Evolutionary conservation across 352 stramenopile species (phyloP), one percentile per base, ranked within the genome.

Genomic region (Pythium rhizo-oryzae): DNA sequence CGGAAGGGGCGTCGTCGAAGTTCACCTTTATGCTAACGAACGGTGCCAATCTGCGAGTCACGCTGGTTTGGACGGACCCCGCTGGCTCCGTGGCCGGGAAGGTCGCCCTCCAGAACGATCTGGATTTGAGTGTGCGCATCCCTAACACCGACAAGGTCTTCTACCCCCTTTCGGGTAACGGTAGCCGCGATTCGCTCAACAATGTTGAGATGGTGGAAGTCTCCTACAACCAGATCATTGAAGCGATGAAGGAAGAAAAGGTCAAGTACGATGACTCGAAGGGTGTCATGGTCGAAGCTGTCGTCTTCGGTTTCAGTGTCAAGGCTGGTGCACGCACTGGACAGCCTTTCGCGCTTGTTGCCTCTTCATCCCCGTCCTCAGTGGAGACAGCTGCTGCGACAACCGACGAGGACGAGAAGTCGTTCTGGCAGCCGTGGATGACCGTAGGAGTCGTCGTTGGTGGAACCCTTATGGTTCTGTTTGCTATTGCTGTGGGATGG

Each of bases 151-250:
- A 75, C 18, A 66, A 76, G 8, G 35, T 86, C 0, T 88, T 91
- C 59, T 90, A 87, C 53, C 83, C 83, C 5, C 59, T 92, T 16
- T 82, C 81, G 1, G 83, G 81, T 12, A 87, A 90, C 24, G 81
- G 80, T 50, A 71, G 76, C 19, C 80, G 78, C 11, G 85, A 93
- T 52, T 66, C 72, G 0, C 55, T 81, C n/a, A 93, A 93, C 70
- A 93, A 93, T 57, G 82, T 92, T 0, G 85, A 93, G 54, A 91
- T 93, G 83, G 75, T 92, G 16, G 83, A 92, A 56, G 75, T 91
- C 12, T 79, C 72, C 12, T 93, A 86, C 53, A 66, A 89, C 24
- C 71, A 84, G 12, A 70, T 87, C 13, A 67, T 72, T 0, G 64
- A 64, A 0, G 73, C 76, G 9, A 74, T 72, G 0, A 66, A 80